Base-by-base conservation (phyloP, 331 rosid species). In the Phaseolus coccineus region DNA sequence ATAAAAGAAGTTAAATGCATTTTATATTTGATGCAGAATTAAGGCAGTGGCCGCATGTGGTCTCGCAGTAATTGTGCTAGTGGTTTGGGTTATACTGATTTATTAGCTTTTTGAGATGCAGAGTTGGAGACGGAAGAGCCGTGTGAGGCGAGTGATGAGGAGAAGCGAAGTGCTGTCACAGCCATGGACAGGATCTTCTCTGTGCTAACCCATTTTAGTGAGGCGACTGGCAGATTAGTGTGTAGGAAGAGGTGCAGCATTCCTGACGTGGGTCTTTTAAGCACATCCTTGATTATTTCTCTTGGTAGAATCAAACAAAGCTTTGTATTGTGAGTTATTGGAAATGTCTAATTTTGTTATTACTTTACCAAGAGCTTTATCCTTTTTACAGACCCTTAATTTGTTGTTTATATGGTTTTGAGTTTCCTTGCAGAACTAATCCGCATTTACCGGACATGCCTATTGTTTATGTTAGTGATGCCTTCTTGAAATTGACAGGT, bases 301-400 rank as follows among this genome's bases (percentile, higher is more conserved):
- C 98, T 96, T 90, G 94, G 94, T 93, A 96, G 99, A 96, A 96
- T 96, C 94, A 93, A 93, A 89, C 97, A 96, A 87, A 96, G 99
- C 90, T 96, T 96, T 91, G 98, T 96, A 91, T 91, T 96, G 99
- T 96, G 99, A 96, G 99, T 96, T 92, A 19, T 87, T 95, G 84
- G 82, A 77, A 80, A 83, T 84, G 84, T 86, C 87, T 87, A 82
- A 83, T 76, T 85, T 81, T 90, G 61, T 53, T 73, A 71, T 52
- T 74, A 74, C 80, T 85, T 81, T 67, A 57, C 69, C 51, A 22
- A 55, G 63, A 52, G 70, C 72, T 76, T 63, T 40, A 48, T 76
- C 53, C 68, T 42, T 77, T 62, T 46, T 59, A 57, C 77, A 66
- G 84, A 79, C 59, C 58, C 74, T 85, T 82, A 70, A 85, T 70